Evolutionary conservation across 225 moss, liverwort and hornwort genomes (phyloP), one percentile per base, ranked within the genome.

Genomic region (Pleurozium schreberi): DNA sequence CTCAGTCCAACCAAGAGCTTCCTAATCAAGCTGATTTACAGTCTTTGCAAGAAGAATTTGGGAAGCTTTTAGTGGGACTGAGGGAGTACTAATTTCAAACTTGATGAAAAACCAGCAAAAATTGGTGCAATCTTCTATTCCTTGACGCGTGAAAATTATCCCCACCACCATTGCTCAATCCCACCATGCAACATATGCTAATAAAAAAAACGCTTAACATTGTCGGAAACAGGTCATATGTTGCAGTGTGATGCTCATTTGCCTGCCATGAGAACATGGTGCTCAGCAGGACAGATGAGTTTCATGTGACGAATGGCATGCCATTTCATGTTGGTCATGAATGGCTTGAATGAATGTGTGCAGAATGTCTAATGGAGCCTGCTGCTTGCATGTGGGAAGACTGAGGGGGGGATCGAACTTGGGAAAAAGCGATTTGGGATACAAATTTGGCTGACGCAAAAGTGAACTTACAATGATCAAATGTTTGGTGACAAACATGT

Each of bases 91-190:
- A 22, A 34, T 36, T 76, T 3, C 34, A 76, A 52, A 52, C 1
- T 9, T 34, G 34, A 52, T 76, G 34, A 8, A 34, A 76, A 76
- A 22, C 5, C 4, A 50, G 52, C 12, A 5, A 20, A 30, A 75
- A 18, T 19, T 10, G 33, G 6, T 52, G 3, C 50, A 75, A 49
- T 52, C 14, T 34, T 20, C 34, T 50, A 75, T 50, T 33, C 11
- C 5, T 1, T 50, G 3, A 33, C 50, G 1, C 2, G 1, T 10
- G 11, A 49, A 49, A 75, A 49, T 75, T 20, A 33, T 9, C 11
- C 12, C 10, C 8, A 0, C 31, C 3, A 14, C n/a, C 23, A 42
- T 75, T 0, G 0, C 12, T 75, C 75, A 75, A 75, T 47, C n/a
- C n/a, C n/a, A n/a, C n/a, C n/a, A n/a, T 0, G 0, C n/a, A 0